Conservation (phyloP, 2,329 filamentous ascomycete species). For the Bipolaris zeicola region DNA sequence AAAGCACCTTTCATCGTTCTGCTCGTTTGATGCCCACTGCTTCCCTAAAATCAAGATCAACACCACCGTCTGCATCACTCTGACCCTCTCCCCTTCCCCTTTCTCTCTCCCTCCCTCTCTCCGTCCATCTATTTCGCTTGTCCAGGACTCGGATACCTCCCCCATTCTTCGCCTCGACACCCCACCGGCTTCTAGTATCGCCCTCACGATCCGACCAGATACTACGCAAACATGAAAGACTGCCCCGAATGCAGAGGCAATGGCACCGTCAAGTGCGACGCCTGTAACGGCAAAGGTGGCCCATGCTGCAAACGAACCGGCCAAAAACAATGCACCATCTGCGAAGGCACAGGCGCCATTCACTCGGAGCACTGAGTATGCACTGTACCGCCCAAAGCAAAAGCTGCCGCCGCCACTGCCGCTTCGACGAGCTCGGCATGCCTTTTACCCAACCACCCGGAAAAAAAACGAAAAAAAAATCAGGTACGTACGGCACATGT, state of each 20-base stretch:
- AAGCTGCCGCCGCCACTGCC: too few species aligned
- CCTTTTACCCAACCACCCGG: not conserved
- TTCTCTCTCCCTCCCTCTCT: too few species aligned
- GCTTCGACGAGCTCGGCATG: too few species aligned
- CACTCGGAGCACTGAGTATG: constrained; percentile 33
- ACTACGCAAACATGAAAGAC: constrained; percentile 33
- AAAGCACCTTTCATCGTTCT: constrained; percentile 9
- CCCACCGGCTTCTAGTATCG: not conserved
- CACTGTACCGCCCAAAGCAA: not conserved
- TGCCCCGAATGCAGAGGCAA: constrained; percentile 44
- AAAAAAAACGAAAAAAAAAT: not conserved
- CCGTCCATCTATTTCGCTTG: too few species aligned
- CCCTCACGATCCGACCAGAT: constrained; percentile 10
- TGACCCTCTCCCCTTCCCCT: not conserved
- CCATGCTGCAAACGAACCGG: constrained; percentile 37
- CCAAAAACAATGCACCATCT: constrained; percentile 37
- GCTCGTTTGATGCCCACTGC: constrained; percentile 4
- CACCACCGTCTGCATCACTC: constrained; percentile 1
- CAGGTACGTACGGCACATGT: not conserved
- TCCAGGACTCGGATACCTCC: not conserved
- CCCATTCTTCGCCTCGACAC: not conserved
- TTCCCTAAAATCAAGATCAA: constrained; percentile 7
- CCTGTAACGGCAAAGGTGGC: constrained; percentile 40
- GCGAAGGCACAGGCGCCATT: constrained; percentile 43
- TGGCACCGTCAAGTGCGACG: constrained; percentile 41